phyloP scores from a whole-genome alignment of 345 rosid genomes.

The Brassica carinata region DNA sequence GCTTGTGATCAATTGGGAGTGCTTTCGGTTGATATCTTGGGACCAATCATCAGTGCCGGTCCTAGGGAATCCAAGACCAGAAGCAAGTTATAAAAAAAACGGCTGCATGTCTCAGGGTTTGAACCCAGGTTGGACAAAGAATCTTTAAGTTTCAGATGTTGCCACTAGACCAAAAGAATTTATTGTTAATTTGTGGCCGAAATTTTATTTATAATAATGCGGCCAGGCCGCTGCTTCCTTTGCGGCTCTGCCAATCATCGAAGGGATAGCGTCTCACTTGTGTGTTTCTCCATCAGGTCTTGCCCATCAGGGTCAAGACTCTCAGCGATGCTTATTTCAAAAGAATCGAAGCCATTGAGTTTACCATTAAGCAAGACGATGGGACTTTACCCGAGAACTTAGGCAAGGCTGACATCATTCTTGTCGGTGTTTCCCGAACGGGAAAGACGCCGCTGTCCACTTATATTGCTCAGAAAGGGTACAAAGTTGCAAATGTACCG shows the following conservation, averaged over 20 bases:
- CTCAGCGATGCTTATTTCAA: slow-evolving; percentile 70
- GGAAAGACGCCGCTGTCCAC: slow-evolving; percentile 89
- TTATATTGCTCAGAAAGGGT: slow-evolving; percentile 83
- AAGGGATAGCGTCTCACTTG: slow-evolving; percentile 75
- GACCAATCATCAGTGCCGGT: slow-evolving; percentile 45
- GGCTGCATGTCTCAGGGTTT: too few relatives aligned
- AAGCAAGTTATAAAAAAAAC: too few relatives aligned
- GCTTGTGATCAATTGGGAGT: slow-evolving; percentile 66
- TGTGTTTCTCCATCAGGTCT: slow-evolving; percentile 86
- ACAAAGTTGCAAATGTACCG: slow-evolving; percentile 84
- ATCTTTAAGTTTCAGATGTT: too few relatives aligned
- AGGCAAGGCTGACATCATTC: slow-evolving; percentile 67
- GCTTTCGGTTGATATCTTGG: slow-evolving; percentile 66
- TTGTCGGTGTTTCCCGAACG: slow-evolving; percentile 83
- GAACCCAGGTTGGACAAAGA: too few relatives aligned
- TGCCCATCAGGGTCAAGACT: slow-evolving; percentile 71
- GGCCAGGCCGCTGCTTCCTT: too few relatives aligned
- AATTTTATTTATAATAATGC: too few relatives aligned
- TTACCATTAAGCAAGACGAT: slow-evolving; percentile 88
- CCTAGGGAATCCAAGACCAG: too few relatives aligned
- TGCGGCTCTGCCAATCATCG: slow-evolving; percentile 42
- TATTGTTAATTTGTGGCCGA: too few relatives aligned
- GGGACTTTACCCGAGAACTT: slow-evolving; percentile 82
- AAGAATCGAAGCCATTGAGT: slow-evolving; percentile 80
- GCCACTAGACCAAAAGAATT: too few relatives aligned